Base-by-base conservation (phyloP, 1,139 yeast genomes). In the Debaryomycetaceae sp. region DNA sequence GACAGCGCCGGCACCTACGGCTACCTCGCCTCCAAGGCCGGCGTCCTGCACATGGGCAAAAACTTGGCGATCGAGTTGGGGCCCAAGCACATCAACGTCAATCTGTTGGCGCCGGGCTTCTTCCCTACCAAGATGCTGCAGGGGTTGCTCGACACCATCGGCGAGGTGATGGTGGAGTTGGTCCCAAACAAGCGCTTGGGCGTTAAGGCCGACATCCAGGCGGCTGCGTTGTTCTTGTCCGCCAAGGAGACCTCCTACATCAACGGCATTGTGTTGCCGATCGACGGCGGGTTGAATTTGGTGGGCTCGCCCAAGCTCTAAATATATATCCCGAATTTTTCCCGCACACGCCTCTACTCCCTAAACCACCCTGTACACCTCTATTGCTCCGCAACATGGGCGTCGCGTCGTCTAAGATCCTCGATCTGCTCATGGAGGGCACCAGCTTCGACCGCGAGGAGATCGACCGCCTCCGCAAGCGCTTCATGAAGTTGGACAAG, bases 401-500 rank as follows among this genome's bases (percentile, higher is more conserved):
- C 23, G 75, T 75, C 14, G 73, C 76, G 12, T 74, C 84, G 14
- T 78, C 88, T 11, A 78, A 72, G 42, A 59, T 83, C 28, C 65
- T 83, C 32, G 88, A 82, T 40, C 69, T 74, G 39, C 68, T 83
- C 25, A 75, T 78, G 52, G 86, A 80, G 51, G 86, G 84, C 25
- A 81, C 91, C n/a, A 79, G 78, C 56, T 83, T 86, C 53, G 89
- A 84, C 39, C 72, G 82, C 32, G 96, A 86, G 42, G 99, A 93
- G 52, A 83, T 93, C 32, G 95, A 89, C 52, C 71, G 98, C 39
- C 66, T 93, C 40, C 76, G 95, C 40, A 88, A 88, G 51, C 67
- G 98, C 43, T 93, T 93, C 56, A 84, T 89, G 94, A 93, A 93
- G 53, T 65, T 93, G 32, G 99, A 93, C 56, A 80, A 83, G 42